Percentiles rank a stretch among this genome's conserved stretches.
Evolutionary conservation across 2,329 filamentous ascomycete genomes (phyloP).

Genomic region (Ophiostoma angusticollis): DNA sequence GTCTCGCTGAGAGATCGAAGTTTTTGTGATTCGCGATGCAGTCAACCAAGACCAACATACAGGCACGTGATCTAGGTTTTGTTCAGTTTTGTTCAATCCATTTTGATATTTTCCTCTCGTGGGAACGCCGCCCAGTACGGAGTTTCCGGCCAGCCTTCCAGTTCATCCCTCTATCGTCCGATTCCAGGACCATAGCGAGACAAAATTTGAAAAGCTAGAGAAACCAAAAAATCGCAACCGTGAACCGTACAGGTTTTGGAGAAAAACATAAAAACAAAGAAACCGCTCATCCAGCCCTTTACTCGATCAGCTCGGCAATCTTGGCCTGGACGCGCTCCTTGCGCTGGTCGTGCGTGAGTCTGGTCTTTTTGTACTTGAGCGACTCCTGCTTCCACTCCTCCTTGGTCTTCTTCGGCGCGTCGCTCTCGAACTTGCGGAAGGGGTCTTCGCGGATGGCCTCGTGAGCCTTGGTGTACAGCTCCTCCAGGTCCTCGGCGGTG

Average conservation of each 20-base stretch:
- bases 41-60: too few relatives aligned
- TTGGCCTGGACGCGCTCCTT: constrained; percentile 73
- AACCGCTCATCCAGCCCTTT: constrained; percentile 15
- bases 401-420: constrained; percentile 85
- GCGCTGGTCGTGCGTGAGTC: constrained; percentile 77
- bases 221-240: not conserved
- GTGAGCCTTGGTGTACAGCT: constrained; percentile 90
- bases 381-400: constrained; percentile 93
- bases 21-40: too few relatives aligned
- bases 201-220: not conserved
- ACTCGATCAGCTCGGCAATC: constrained; percentile 66
- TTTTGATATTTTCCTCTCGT: too few relatives aligned
- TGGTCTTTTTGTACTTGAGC: constrained; percentile 69
- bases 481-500: constrained; percentile 93
- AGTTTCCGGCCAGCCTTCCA: too few relatives aligned
- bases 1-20: too few relatives aligned
- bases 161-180: too few relatives aligned
- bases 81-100: too few relatives aligned
- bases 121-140: too few relatives aligned
- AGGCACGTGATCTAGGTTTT: too few relatives aligned
- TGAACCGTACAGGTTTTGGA: too few relatives aligned
- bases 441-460: constrained; percentile 94
- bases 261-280: not conserved
- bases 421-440: constrained; percentile 76
- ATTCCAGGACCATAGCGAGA: too few relatives aligned